Evolutionary conservation across 257 asterid genomes (phyloP), one percentile per base, ranked within the genome.

Genomic region (Linderniella brevidens): DNA sequence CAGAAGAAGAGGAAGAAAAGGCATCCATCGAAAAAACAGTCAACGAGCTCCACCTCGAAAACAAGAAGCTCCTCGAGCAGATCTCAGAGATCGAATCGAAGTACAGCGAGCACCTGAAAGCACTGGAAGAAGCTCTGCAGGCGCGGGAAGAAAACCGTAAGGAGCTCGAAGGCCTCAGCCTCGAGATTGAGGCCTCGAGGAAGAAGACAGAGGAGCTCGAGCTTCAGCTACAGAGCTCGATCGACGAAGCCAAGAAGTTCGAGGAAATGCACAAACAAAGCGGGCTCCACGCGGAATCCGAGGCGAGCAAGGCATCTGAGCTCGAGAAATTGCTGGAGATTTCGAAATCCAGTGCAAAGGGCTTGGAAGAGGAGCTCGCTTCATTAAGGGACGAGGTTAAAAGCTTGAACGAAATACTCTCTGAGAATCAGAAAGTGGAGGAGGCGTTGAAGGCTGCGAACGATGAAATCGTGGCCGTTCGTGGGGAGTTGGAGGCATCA

Each of bases 211-310:
- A 67, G 48, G 90, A 66, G 62, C 86, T 84, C 19, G 77, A 80
- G 61, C 68, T 49, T 0, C 58, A 74, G 66, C 55, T 88, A 53
- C 60, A 68, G 49, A 63, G 37, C 39, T 75, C 92, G 20, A 63
- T 65, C 7, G 62, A 37, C 29, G 93, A 78, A 60, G 77, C 84
- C 6, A 64, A 43, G 12, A 87, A 78, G 55, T 78, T 54, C 17
- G 93, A 87, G 73, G 92, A 80, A 59, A 56, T 84, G 73, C 92
- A 84, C 54, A 78, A 64, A 57, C 63, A 76, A 57, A 88, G 86
- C 47, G 79, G 80, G n/a, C 50, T 67, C 32, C 72, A 65, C 59
- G 90, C 81, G 9, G 97, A 84, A 62, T 68, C 80, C 3, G 93
- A 83, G 76, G 57, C 68, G 0, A 71, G 63, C 51, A 77, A 62